A percentile compares a stretch with the other conserved stretches of the same genome.
These are phyloP conservation scores for Leptographium wingfieldii DNA, from an alignment of 2,329 filamentous ascomycete genomes.

Conservation along the genomic window DNA sequence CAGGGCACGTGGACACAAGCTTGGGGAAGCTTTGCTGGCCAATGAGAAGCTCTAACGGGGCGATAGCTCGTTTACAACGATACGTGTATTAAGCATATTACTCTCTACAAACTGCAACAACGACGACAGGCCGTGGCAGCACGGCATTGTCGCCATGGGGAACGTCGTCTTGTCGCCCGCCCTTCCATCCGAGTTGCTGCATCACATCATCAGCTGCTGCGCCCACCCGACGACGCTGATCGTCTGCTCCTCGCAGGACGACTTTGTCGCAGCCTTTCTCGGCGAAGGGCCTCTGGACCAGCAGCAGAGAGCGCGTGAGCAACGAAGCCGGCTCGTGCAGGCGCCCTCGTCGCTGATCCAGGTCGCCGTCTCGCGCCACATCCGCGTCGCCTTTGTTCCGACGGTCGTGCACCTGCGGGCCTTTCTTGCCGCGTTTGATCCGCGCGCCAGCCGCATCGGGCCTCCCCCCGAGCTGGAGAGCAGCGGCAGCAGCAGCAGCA, in stretches of 20 bases:
- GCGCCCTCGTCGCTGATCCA: slow-evolving; percentile 51
- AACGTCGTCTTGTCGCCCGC: slow-evolving; percentile 35
- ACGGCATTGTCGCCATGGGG: slow-evolving; percentile 1
- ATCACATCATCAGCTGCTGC: slow-evolving; percentile 46
- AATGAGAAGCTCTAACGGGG: neutral
- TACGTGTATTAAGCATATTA: neutral
- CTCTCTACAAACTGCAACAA: too few relatives aligned
- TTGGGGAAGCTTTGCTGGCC: neutral
- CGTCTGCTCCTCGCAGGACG: slow-evolving; percentile 51
- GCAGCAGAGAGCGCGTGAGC: slow-evolving; percentile 2
- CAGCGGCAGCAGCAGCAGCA: neutral
- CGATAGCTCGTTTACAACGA: neutral
- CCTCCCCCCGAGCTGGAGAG: slow-evolving; percentile 22
- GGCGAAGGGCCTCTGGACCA: slow-evolving; percentile 21
- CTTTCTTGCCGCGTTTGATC: slow-evolving; percentile 49
- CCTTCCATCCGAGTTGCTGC: slow-evolving; percentile 49
- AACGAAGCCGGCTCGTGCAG: slow-evolving; percentile 30
- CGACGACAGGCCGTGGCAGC: neutral
- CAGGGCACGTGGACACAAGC: neutral
- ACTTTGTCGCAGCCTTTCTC: slow-evolving; percentile 50
- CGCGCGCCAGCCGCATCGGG: slow-evolving; percentile 22
- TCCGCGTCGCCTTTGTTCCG: slow-evolving; percentile 60
- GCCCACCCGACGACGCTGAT: slow-evolving; percentile 51
- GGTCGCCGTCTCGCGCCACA: slow-evolving; percentile 53
- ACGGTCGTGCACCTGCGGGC: slow-evolving; percentile 68